A percentile compares a stretch with the other conserved stretches of the same genome.
Evolutionary conservation across 108 stramenopile genomes (phyloP).

Genomic region (Skeletonema marinoi): DNA sequence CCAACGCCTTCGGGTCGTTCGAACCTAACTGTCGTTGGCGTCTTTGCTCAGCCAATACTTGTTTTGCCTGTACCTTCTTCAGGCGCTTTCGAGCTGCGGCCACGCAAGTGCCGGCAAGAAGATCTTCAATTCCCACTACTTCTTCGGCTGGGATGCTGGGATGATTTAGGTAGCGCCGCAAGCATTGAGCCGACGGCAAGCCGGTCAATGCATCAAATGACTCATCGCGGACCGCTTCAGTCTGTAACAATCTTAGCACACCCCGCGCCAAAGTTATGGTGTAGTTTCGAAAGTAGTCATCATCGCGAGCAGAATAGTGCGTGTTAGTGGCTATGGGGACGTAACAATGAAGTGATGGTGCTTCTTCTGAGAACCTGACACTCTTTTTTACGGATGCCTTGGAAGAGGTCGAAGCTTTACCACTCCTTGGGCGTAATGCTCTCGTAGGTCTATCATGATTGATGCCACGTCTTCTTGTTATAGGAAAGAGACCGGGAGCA

Average conservation of each 20-base stretch:
- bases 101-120: neutral
- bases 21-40: neutral
- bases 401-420: neutral
- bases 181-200: neutral
- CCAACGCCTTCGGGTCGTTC: neutral
- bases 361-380: neutral
- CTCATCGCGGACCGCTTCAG: neutral
- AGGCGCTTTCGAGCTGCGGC: neutral
- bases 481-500: neutral
- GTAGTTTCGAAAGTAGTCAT: neutral
- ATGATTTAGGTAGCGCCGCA: neutral
- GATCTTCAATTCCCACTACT: neutral
- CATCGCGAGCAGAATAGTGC: neutral
- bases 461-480: neutral
- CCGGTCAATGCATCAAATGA: neutral
- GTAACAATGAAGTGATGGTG: neutral
- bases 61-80: neutral
- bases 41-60: neutral
- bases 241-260: neutral
- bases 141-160: neutral
- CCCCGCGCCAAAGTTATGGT: neutral
- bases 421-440: too few relatives aligned
- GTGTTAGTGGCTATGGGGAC: neutral
- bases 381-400: neutral
- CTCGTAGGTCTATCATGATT: too few relatives aligned